These are phyloP conservation scores for Halenospora varia DNA, from an alignment of 495 filamentous ascomycete species.

Conservation along the genomic window DNA sequence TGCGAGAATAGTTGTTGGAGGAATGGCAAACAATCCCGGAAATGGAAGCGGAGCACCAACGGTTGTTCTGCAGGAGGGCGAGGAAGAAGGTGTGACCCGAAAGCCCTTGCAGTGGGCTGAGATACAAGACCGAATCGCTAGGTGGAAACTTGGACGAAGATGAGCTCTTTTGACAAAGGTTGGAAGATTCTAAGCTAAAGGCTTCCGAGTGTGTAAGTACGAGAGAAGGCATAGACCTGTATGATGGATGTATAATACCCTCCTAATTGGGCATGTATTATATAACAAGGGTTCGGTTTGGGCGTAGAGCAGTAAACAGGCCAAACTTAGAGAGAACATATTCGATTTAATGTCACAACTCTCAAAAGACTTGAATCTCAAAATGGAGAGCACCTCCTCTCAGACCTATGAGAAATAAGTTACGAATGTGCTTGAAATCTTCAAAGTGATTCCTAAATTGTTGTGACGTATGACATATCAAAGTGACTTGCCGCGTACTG, in stretches of 20 bases:
- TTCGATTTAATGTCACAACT: neutral
- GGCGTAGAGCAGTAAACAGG: neutral
- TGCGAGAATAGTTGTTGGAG: conserved; percentile 74
- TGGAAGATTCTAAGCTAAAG: neutral
- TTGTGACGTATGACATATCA: too few relatives aligned
- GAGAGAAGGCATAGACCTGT: conserved; percentile 1
- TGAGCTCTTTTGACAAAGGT: conserved; percentile 34
- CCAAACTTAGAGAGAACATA: neutral
- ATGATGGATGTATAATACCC: conserved; percentile 14
- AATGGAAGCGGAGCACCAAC: conserved; percentile 86
- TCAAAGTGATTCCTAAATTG: too few relatives aligned
- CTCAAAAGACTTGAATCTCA: too few relatives aligned
- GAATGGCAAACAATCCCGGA: conserved; percentile 70
- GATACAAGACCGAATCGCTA: conserved; percentile 78
- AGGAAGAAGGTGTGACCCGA: conserved; percentile 45
- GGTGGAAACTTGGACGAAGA: conserved; percentile 77
- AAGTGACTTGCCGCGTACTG: too few relatives aligned
- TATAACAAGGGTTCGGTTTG: neutral
- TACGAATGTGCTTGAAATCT: too few relatives aligned
- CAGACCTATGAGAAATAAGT: too few relatives aligned
- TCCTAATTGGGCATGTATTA: neutral
- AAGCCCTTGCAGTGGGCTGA: conserved; percentile 74
- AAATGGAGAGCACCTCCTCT: too few relatives aligned
- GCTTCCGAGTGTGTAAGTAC: neutral
- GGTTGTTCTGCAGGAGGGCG: conserved; percentile 84